Base-by-base conservation (phyloP, 2,329 filamentous ascomycete species). In the Stromatinia cepivora region DNA sequence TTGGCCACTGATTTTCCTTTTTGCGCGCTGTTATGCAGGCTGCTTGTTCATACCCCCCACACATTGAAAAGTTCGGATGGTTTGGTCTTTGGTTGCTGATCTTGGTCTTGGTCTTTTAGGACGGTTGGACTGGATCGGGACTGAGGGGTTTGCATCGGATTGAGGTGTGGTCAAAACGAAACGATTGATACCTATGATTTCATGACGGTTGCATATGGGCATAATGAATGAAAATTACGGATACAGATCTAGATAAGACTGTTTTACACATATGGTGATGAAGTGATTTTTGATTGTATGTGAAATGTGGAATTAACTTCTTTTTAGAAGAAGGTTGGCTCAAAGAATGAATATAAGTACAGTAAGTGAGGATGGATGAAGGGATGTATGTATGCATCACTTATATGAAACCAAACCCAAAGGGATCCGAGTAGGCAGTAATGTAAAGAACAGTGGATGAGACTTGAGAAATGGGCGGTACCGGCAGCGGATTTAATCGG, bases 41-140 rank as follows among this genome's bases (percentile, higher is more conserved):
- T 53, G 46, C 57, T 68, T 54, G 66, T 68, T 68, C 66, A 68
- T 68, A 68, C 36, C 57, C 66, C 61, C 53, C 59, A 53, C 42
- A 62, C 28, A 54, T 63, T 62, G 36, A 67, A 67, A 62, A 50
- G 34, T 67, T 67, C 46, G 66, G 56, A 62, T 50, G 66, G 36
- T 53, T 66, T 34, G 62, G 59, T 63, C 58, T 61, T 61, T 61
- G 58, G 20, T 61, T 67, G 65, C 59, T 63, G 59, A 46, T 52
- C 59, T 63, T 64, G 59, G 59, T 52, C 59, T 63, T 64, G 61
- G 46, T 52, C 61, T 64, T 64, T 64, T 52, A 64, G 46, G 46
- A 64, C 61, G 61, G 61, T 42, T 64, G 46, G 46, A 53, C 61
- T 52, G 48, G 46, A 17, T n/a, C 28, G 61, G 61, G 34, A 34